Conservation (phyloP, 441 rosid genomes). For the Breynia disticha region DNA sequence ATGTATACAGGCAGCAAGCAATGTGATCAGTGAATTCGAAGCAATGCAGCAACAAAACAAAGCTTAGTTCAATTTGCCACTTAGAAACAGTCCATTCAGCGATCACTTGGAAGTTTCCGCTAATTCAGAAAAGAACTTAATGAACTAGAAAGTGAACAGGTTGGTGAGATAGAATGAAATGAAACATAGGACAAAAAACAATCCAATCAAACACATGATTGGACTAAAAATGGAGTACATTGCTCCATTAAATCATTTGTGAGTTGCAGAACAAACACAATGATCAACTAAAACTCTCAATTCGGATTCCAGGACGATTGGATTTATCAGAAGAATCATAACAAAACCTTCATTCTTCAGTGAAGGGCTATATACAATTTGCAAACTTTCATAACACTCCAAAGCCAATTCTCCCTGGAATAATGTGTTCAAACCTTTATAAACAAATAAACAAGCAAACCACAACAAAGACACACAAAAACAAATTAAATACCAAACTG, state of each 20-base stretch:
- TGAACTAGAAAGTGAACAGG: too few species aligned
- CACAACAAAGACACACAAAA: conserved; percentile 16
- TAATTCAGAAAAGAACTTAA: too few species aligned
- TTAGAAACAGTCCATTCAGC: too few species aligned
- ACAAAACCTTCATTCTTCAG: conserved; percentile 5
- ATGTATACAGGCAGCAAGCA: too few species aligned
- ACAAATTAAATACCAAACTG: conserved; percentile 17
- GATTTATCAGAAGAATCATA: conserved; percentile 15
- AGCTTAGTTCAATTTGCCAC: too few species aligned
- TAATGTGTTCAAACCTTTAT: conserved; percentile 16
- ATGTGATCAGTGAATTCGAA: too few species aligned
- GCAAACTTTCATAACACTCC: conserved; percentile 21
- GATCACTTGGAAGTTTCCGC: too few species aligned
- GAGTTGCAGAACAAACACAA: conserved; percentile 5
- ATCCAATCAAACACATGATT: conserved; percentile 7
- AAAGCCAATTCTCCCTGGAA: conserved; percentile 16
- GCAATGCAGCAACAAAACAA: too few species aligned
- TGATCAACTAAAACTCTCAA: conserved; percentile 16
- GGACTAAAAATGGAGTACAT: conserved; percentile 8
- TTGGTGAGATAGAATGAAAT: background rate
- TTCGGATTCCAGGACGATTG: conserved; percentile 1
- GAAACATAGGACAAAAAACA: conserved; percentile 7
- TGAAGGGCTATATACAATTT: conserved; percentile 10
- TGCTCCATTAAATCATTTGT: conserved; percentile 14
- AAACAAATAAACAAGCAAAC: conserved; percentile 20